Base-by-base conservation (phyloP, 495 filamentous ascomycete genomes). In the Aspergillus conjunctus region DNA sequence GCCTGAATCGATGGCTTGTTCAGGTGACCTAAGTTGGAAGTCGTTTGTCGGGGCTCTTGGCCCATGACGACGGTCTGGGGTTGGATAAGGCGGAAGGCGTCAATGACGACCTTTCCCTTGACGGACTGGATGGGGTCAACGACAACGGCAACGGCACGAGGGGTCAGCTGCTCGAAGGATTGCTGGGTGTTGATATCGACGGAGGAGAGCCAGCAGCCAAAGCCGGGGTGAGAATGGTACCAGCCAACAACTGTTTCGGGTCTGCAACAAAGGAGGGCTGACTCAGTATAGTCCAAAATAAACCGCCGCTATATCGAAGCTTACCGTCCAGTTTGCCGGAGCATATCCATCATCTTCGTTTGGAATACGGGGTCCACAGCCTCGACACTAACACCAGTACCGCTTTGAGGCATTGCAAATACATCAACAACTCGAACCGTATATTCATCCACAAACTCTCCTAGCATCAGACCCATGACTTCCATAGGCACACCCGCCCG, bases 331-430 rank as follows among this genome's bases (percentile, higher is more conserved):
- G 94, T 98, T 80, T 98, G 94, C 67, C 89, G 83, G 64, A 98
- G 81, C 92, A 98, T 97, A 73, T 98, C 94, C 95, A 98, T 98
- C 94, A 98, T 98, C 81, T 97, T 98, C 64, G 89, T 95, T 79
- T 98, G 94, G 73, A 98, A 98, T 14, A 98, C 95, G 22, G 92
- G 90, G 73, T 98, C 94, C 62, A 98, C 95, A 50, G 94, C 94
- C 73, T 98, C 94, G 64, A 98, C 94, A 77, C 92, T 96, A 67
- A 98, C 94, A 68, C 94, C 94, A 10, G 94, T 98, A 73, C 94
- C 94, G 63, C 92, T 96, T 73, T 98, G 94, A n/a, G 94, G 94
- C 94, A 98, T 98, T 48, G 94, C 94, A 75, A 98, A 98, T 7
- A 98, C 94, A 79, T 98, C 94, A 37, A 96, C 91, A 18, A 98